Evolutionary conservation across 495 filamentous ascomycete species (phyloP).

Genomic region (Haplographium delicatum): DNA sequence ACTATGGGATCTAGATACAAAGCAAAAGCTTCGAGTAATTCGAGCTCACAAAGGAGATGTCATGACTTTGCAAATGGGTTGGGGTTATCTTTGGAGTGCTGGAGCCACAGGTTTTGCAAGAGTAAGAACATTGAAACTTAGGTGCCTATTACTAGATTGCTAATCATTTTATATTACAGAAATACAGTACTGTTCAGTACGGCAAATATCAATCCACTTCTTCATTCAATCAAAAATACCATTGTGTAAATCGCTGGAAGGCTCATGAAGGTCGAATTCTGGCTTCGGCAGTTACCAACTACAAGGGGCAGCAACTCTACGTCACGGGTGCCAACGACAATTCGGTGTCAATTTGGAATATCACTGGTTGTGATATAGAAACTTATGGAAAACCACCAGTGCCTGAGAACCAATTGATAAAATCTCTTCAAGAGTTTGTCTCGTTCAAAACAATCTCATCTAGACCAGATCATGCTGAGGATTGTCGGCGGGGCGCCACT

Average conservation of each 20-base stretch:
- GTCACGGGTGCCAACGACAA: conserved; percentile 96
- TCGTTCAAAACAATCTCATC: conserved; percentile 88
- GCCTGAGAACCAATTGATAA: conserved; percentile 69
- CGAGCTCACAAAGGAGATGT: conserved; percentile 77
- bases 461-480: conserved; percentile 72
- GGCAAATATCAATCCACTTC: conserved; percentile 40
- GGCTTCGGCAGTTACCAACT: conserved; percentile 70
- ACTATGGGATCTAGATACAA: conserved; percentile 94
- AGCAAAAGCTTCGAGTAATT: conserved; percentile 80
- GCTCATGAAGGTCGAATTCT: conserved; percentile 83
- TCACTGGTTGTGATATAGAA: conserved; percentile 45
- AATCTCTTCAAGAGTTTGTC: conserved; percentile 76
- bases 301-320: conserved; percentile 66
- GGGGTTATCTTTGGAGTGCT: conserved; percentile 78
- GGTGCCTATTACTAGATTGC: conserved; percentile 1
- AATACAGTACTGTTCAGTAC: conserved; percentile 53
- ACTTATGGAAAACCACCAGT: conserved; percentile 27
- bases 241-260: conserved; percentile 75
- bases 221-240: conserved; percentile 84
- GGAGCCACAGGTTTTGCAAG: conserved; percentile 73
- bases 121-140: conserved; percentile 41
- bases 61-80: conserved; percentile 76
- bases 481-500: conserved; percentile 88
- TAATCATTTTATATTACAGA: conserved; percentile 33
- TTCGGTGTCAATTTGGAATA: conserved; percentile 81